Evolutionary conservation across 2,329 filamentous ascomycete species (phyloP), one percentile per base, ranked within the genome.

Genomic region (Trichothecium sympodiale): DNA sequence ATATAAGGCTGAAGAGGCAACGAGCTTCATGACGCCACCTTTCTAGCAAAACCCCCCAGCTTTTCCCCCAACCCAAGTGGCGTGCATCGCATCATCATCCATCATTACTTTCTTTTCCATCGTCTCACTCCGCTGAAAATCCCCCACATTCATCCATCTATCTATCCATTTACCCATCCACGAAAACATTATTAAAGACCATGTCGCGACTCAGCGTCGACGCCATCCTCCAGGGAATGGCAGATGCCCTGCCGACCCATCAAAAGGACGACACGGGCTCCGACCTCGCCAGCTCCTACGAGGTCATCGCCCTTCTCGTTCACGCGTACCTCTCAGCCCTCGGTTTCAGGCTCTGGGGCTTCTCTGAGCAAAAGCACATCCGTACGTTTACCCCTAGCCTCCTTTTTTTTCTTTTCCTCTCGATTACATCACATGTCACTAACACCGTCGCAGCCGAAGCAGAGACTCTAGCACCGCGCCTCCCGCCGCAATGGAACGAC

Each of bases 321-420:
- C 89, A 98, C 57, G 82, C 85, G 4, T 86, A 80, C 49, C 83
- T 96, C 77, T 56, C 74, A 17, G 78, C 80, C 8, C 75, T 89
- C 3, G 83, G 78, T 43, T 96, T 95, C 55, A 72, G 80, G 36
- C 68, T 96, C 3, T 60, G 86, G 14, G 88, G 88, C 2, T 78
- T 94, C n/a, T 73, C 80, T 33, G 86, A 96, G 57, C 85, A 89
- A 36, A 76, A 87, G 52, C 74, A 67, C 33, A 74, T 83, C 44
- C 71, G 83, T 85, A 59, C 41, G 61, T 47, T 10, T 31, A 38
- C 25, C 16, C 23, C 17, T 26, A 12, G 13, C 14, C 7, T 17
- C 16, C 8, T 7, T 3, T 23, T 35, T 17, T 23, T 40, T 13
- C 29, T 29, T 29, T 32, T 33, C 25, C 4, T 9, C 40, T 41